phyloP scores from a whole-genome alignment of 202 grass and related monocot genomes.

The Schoenoplectus tabernaemontani region DNA sequence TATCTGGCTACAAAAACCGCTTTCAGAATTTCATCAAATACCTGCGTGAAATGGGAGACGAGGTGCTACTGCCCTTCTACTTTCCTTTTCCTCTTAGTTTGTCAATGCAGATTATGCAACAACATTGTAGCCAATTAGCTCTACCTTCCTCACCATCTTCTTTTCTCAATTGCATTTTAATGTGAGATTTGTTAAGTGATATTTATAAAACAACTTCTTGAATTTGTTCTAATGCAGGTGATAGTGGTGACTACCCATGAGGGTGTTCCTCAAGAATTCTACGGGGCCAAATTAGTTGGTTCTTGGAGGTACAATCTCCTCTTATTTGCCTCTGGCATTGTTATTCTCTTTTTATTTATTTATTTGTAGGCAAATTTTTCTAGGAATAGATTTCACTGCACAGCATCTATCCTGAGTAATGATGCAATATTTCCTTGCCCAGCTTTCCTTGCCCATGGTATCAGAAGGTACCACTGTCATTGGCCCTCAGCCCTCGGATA shows the following conservation, averaged over 20 bases:
- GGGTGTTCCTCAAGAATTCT: conserved; percentile 73
- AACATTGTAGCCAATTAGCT: background rate
- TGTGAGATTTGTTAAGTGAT: too few species aligned
- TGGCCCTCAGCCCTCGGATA: conserved; percentile 76
- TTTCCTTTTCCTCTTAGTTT: background rate
- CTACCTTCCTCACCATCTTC: too few species aligned
- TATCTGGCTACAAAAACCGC: conserved; percentile 90
- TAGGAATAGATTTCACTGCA: background rate
- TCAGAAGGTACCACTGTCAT: conserved; percentile 65
- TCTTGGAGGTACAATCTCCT: conserved; percentile 55
- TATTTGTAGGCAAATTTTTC: background rate
- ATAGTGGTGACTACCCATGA: conserved; percentile 89
- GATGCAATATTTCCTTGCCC: background rate
- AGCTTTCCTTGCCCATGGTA: conserved; percentile 90
- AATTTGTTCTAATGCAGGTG: conserved; percentile 47
- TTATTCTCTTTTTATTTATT: background rate
- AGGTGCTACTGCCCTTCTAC: conserved; percentile 31
- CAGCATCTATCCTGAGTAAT: background rate
- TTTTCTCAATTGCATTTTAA: too few species aligned
- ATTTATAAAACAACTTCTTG: too few species aligned
- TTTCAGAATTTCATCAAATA: conserved; percentile 97
- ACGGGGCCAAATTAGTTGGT: conserved; percentile 74
- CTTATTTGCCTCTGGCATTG: background rate
- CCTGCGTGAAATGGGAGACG: conserved; percentile 88
- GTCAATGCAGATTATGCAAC: background rate